Percentiles rank a stretch among this genome's conserved stretches.
Conservation (phyloP, 2,329 filamentous ascomycete species). For the Claviceps humidiphila region DNA sequence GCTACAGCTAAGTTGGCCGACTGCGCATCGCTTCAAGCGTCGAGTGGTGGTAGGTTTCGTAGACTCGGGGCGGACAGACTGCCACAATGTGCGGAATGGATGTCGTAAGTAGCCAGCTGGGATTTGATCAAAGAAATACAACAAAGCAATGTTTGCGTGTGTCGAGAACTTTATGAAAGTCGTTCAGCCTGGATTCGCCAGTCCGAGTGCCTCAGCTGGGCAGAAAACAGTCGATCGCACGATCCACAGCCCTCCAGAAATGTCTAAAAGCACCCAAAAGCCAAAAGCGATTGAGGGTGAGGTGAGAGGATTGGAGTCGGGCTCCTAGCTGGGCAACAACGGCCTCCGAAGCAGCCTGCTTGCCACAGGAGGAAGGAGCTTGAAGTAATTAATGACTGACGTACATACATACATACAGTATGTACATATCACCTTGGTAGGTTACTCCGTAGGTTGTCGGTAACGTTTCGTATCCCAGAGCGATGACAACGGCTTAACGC, state of each 20-base stretch:
- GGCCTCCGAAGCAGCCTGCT: neutral
- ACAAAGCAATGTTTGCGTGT: neutral
- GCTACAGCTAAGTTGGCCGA: neutral
- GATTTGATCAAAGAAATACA: neutral
- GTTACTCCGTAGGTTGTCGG: neutral
- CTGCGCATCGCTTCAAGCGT: conserved; percentile 4
- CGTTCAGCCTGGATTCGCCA: neutral
- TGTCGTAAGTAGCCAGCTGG: neutral
- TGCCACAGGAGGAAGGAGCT: neutral
- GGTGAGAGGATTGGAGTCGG: neutral
- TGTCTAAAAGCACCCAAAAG: neutral
- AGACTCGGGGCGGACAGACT: neutral
- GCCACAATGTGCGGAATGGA: neutral
- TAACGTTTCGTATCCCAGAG: neutral
- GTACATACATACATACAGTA: neutral
- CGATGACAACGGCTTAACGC: conserved; percentile 6
- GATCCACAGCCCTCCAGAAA: neutral
- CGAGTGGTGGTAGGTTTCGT: neutral
- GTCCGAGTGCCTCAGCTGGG: neutral
- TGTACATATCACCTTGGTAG: neutral
- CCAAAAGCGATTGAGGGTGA: neutral
- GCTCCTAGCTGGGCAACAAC: neutral
- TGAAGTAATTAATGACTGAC: neutral
- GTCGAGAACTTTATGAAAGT: neutral
- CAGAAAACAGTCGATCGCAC: neutral